These are phyloP conservation scores for Calocera cornea DNA, from an alignment of 768 basidiomycete genomes.

Conservation along the genomic window DNA sequence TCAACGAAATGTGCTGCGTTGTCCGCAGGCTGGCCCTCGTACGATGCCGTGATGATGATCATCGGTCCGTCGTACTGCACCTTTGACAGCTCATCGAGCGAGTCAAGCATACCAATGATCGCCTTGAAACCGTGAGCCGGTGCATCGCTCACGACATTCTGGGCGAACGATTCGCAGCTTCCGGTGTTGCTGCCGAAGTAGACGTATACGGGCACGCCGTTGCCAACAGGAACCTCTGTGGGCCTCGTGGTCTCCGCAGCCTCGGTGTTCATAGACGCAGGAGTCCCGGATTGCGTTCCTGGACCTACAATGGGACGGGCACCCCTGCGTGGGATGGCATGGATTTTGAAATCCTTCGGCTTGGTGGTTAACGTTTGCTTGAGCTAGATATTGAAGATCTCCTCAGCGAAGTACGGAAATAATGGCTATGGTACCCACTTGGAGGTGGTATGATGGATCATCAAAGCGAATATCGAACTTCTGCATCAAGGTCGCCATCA, in stretches of 20 bases:
- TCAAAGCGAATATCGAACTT: constrained; percentile 34
- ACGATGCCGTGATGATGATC: constrained; percentile 35
- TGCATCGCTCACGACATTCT: constrained; percentile 32
- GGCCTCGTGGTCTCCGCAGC: neutral
- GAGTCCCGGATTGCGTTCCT: neutral
- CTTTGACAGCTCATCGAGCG: constrained; percentile 13
- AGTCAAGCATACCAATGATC: constrained; percentile 30
- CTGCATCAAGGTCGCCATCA: constrained; percentile 31
- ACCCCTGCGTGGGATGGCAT: constrained; percentile 26
- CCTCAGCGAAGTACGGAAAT: constrained; percentile 14
- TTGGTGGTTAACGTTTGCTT: constrained; percentile 32
- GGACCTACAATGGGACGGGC: constrained; percentile 8
- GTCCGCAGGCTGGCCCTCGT: constrained; percentile 37
- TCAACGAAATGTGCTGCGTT: constrained; percentile 36
- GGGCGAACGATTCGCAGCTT: constrained; percentile 37
- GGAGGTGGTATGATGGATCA: constrained; percentile 33
- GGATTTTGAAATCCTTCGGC: constrained; percentile 31
- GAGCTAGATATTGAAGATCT: constrained; percentile 15
- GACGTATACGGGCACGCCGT: constrained; percentile 25
- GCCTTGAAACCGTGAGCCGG: constrained; percentile 30
- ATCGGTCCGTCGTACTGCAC: constrained; percentile 33
- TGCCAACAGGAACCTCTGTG: neutral
- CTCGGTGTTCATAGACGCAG: neutral
- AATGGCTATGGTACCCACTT: constrained; percentile 15
- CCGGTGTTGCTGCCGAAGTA: constrained; percentile 38